Conservation (phyloP, 495 filamentous ascomycete genomes). For the Penicillium bialowiezense region DNA sequence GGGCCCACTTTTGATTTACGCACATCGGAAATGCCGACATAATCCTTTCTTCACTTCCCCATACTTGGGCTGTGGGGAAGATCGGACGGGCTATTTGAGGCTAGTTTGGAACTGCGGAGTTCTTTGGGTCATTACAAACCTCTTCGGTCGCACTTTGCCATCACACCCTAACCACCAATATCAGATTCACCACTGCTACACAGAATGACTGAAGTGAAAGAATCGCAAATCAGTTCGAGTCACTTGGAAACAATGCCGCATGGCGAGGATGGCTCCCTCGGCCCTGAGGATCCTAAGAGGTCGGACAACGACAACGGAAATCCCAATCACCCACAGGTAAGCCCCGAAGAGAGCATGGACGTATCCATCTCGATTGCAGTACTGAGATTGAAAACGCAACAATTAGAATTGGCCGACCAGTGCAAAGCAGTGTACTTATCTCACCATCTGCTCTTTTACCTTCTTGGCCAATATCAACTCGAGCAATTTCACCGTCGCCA, state of each 20-base stretch:
- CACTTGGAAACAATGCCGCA: slow-evolving; percentile 11
- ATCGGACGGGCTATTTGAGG: neutral
- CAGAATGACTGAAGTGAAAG: slow-evolving; percentile 9
- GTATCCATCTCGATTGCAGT: neutral
- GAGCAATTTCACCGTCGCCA: slow-evolving; percentile 35
- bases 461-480: slow-evolving; percentile 33
- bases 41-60: neutral
- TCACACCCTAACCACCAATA: neutral
- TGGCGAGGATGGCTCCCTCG: neutral
- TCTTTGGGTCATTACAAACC: neutral
- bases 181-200: neutral
- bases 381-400: neutral
- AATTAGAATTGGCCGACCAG: slow-evolving; percentile 27
- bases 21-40: neutral
- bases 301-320: neutral
- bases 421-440: slow-evolving; percentile 22
- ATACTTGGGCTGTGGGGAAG: neutral
- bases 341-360: neutral
- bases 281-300: slow-evolving; percentile 3
- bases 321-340: slow-evolving; percentile 14
- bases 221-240: neutral
- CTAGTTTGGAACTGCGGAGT: neutral
- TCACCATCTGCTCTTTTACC: slow-evolving; percentile 33
- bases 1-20: no score
- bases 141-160: neutral